phyloP scores from a whole-genome alignment of 257 asterid genomes.

The Ilex aquifolium region DNA sequence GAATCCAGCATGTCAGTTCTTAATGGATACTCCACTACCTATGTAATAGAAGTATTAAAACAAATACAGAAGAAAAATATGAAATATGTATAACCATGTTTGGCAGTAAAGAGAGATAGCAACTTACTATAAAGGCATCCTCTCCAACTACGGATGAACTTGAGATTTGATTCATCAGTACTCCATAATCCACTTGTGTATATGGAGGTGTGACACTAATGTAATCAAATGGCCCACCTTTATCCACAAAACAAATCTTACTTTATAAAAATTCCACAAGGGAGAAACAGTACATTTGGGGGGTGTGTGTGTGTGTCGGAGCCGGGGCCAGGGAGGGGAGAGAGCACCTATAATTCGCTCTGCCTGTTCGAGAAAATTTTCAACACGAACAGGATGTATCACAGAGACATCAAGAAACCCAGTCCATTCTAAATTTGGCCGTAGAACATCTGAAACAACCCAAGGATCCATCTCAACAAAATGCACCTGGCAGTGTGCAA shows the following conservation, averaged over 20 bases:
- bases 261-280: slow-evolving; percentile 13
- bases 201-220: slow-evolving; percentile 96
- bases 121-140: slow-evolving; percentile 77
- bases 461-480: slow-evolving; percentile 99
- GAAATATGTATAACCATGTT: background rate
- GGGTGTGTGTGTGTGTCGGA: no score
- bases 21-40: slow-evolving; percentile 91
- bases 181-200: slow-evolving; percentile 71
- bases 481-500: slow-evolving; percentile 55
- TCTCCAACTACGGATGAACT: slow-evolving; percentile 72
- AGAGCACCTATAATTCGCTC: slow-evolving; percentile 53
- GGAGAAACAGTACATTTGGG: background rate
- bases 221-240: slow-evolving; percentile 64
- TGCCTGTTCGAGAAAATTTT: slow-evolving; percentile 68
- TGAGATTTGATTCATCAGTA: slow-evolving; percentile 72
- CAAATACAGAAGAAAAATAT: background rate
- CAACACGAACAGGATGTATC: slow-evolving; percentile 74
- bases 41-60: slow-evolving; percentile 16
- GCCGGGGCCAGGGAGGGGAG: no score
- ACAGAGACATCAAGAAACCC: slow-evolving; percentile 71
- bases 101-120: background rate
- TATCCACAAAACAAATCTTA: slow-evolving; percentile 33
- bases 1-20: slow-evolving; percentile 83
- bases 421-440: slow-evolving; percentile 79
- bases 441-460: slow-evolving; percentile 84